phyloP scores from a whole-genome alignment of 2,329 filamentous ascomycete species.

The Fusarium graminum region DNA sequence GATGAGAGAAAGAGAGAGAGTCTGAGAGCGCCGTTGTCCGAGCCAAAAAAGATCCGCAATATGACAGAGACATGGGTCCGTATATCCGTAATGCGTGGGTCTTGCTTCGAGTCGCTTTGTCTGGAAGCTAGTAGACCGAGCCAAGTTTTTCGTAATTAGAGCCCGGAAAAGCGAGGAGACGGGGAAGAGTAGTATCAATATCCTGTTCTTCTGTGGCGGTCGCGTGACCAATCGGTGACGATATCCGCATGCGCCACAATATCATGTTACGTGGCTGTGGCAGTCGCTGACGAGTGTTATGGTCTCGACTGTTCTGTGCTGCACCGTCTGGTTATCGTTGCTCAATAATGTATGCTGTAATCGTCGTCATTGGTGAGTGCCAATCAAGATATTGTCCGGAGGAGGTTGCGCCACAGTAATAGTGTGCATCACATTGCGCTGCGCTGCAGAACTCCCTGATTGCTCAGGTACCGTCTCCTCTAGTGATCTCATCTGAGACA shows the following conservation, averaged over 20 bases:
- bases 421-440: neutral
- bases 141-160: slow-evolving; percentile 6
- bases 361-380: neutral
- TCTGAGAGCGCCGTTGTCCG: slow-evolving; percentile 1
- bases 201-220: slow-evolving; percentile 1
- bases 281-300: neutral
- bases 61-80: slow-evolving; percentile 18
- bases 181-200: neutral
- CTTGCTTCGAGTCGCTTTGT: slow-evolving; percentile 10
- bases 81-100: slow-evolving; percentile 17
- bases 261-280: neutral
- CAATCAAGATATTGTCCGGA: neutral
- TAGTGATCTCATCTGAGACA: neutral
- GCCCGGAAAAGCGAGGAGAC: slow-evolving; percentile 10
- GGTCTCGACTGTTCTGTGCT: neutral
- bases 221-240: slow-evolving; percentile 8
- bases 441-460: neutral
- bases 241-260: slow-evolving; percentile 1
- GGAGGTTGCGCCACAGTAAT: neutral
- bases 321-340: neutral
- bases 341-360: neutral
- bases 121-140: slow-evolving; percentile 4
- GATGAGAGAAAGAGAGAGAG: neutral
- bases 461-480: neutral
- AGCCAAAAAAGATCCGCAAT: slow-evolving; percentile 5